Evolutionary conservation across 148 eudicot species (phyloP).

Genomic region (Linanthus parryae): DNA sequence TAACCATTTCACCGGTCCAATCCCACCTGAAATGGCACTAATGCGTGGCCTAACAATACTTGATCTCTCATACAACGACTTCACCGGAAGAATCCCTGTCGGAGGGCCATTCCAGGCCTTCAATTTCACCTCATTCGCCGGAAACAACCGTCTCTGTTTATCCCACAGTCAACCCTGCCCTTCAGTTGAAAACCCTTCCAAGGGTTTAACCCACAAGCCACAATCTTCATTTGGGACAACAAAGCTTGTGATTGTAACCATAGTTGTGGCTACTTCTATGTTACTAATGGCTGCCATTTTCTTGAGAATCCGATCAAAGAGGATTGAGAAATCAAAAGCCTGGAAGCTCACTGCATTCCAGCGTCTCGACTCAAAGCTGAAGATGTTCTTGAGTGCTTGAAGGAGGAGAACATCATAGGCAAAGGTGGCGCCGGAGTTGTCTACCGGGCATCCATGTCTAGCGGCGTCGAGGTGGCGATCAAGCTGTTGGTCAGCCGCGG

Average conservation of each 20-base stretch:
- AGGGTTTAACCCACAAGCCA: conserved; percentile 1
- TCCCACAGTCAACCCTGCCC: conserved; percentile 33
- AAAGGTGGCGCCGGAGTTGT: conserved; percentile 93
- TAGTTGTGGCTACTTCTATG: conserved; percentile 19
- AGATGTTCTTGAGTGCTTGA: conserved; percentile 60
- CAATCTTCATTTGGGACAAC: conserved; percentile 16
- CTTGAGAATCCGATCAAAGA: conserved; percentile 26
- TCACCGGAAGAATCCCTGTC: conserved; percentile 36
- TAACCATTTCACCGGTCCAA: conserved; percentile 38
- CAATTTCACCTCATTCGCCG: conserved; percentile 29
- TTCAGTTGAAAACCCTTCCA: conserved; percentile 2
- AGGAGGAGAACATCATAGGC: conserved; percentile 83
- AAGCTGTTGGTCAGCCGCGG: conserved; percentile 47
- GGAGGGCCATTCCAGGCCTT: conserved; percentile 38
- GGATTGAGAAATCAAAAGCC: conserved; percentile 30
- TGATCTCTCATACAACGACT: conserved; percentile 45
- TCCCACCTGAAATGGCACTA: conserved; percentile 27
- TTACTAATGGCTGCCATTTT: conserved; percentile 12
- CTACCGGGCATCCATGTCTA: conserved; percentile 72
- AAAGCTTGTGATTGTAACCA: conserved; percentile 24
- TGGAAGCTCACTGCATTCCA: conserved; percentile 89
- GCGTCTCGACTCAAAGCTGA: conserved; percentile 55
- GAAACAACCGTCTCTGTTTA: conserved; percentile 48
- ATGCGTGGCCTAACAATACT: conserved; percentile 25
- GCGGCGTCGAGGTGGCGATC: conserved; percentile 67